phyloP scores from a whole-genome alignment of 768 basidiomycete species.

The Hysterangium stoloniferum region DNA sequence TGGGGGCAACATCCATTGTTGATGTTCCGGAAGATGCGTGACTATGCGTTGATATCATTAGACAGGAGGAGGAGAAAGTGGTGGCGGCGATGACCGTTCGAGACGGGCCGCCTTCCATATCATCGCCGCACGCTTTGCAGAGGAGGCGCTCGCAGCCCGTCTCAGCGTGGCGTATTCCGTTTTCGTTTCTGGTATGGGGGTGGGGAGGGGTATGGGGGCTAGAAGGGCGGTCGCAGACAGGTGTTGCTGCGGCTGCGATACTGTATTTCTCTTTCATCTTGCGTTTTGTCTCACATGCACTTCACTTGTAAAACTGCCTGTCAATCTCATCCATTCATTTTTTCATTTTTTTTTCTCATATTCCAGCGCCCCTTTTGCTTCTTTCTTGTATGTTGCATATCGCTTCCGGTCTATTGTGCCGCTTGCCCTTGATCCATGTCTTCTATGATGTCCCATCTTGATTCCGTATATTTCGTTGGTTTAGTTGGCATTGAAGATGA shows the following conservation, averaged over 20 bases:
- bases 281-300: slow-evolving; percentile 1
- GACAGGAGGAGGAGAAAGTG: neutral
- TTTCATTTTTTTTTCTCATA: neutral
- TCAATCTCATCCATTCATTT: neutral
- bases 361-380: neutral
- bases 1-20: neutral
- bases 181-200: neutral
- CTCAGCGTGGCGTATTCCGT: neutral
- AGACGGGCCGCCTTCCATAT: neutral
- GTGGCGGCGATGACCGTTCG: neutral
- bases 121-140: neutral
- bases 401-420: too few relatives aligned
- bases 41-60: too few relatives aligned
- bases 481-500: neutral
- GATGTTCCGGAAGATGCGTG: neutral
- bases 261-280: slow-evolving; percentile 10
- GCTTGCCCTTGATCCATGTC: too few relatives aligned
- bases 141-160: neutral
- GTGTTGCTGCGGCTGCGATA: neutral
- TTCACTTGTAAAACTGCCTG: slow-evolving; percentile 7
- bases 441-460: too few relatives aligned
- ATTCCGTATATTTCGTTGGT: too few relatives aligned
- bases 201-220: neutral
- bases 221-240: neutral
- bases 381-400: too few relatives aligned